Percentiles rank a stretch among this genome's conserved stretches.
These are phyloP conservation scores for Mycena metata DNA, from an alignment of 768 basidiomycete genomes.

Conservation along the genomic window DNA sequence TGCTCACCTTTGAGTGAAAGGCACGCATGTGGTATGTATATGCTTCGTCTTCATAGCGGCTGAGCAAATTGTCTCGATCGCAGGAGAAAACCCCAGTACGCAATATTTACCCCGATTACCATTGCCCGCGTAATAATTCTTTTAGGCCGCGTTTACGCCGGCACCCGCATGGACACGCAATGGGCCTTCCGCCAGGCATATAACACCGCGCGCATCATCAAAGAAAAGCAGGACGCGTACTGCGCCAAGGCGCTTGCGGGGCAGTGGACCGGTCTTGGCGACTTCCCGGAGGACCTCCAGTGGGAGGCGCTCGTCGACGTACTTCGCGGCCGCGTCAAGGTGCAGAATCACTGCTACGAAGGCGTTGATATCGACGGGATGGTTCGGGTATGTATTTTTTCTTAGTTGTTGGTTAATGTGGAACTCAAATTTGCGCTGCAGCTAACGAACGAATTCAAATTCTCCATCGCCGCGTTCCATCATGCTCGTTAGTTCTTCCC, in stretches of 20 bases:
- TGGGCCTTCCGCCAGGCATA: conserved; percentile 84
- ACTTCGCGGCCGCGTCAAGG: conserved; percentile 81
- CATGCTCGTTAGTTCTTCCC: conserved; percentile 60
- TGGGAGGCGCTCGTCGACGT: conserved; percentile 82
- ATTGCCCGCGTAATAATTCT: background rate
- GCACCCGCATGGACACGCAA: conserved; percentile 70
- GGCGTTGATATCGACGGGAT: conserved; percentile 75
- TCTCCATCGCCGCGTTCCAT: conserved; percentile 81
- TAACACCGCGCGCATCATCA: conserved; percentile 74
- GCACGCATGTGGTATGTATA: conserved; percentile 79
- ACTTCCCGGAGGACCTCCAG: conserved; percentile 77
- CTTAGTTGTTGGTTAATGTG: background rate
- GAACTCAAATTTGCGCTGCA: conserved; percentile 39
- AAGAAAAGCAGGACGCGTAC: conserved; percentile 76
- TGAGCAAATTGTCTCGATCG: background rate
- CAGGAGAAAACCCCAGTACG: conserved; percentile 37
- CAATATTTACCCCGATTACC: background rate
- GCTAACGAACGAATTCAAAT: conserved; percentile 87
- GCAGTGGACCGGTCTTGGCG: conserved; percentile 57
- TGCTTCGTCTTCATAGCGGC: background rate
- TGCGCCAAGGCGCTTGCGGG: conserved; percentile 65
- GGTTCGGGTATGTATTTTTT: conserved; percentile 63
- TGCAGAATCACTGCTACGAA: conserved; percentile 60
- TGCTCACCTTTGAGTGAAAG: conserved; percentile 44
- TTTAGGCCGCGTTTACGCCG: conserved; percentile 54